Percentiles rank a stretch among this genome's conserved stretches.
Conservation (phyloP, 2,329 filamentous ascomycete genomes). For the Mycosphaerella arachidis region DNA sequence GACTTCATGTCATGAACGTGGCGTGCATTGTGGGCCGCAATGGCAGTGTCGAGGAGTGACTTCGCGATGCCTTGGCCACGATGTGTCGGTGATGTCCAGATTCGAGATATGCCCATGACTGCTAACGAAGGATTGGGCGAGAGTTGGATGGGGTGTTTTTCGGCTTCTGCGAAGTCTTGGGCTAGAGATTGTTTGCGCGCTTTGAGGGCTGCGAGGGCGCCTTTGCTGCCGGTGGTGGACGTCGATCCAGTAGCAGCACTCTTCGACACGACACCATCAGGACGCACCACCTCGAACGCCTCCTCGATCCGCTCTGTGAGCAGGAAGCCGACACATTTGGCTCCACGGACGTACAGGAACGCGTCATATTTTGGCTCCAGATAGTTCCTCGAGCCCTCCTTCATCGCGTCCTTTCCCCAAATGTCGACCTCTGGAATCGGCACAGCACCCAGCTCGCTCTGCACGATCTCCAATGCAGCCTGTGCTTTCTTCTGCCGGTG, state of each 20-base stretch:
- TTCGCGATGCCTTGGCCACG: conserved; percentile 56
- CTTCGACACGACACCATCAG: conserved; percentile 6
- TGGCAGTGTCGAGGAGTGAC: conserved; percentile 47
- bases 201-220: conserved; percentile 21
- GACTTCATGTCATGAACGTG: not conserved
- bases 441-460: conserved; percentile 58
- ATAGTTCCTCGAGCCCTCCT: conserved; percentile 14
- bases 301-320: conserved; percentile 58
- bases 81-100: conserved; percentile 59
- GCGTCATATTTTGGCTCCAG: conserved; percentile 51
- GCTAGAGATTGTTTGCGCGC: conserved; percentile 20
- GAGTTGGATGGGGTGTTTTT: conserved; percentile 21
- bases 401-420: conserved; percentile 46
- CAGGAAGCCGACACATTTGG: conserved; percentile 59
- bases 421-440: conserved; percentile 54
- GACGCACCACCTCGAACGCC: conserved; percentile 47
- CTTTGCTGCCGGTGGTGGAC: conserved; percentile 7
- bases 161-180: conserved; percentile 13
- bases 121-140: conserved; percentile 34
- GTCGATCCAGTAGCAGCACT: conserved; percentile 7
- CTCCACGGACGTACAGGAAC: conserved; percentile 58
- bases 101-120: conserved; percentile 59
- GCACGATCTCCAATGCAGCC: conserved; percentile 55
- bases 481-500: conserved; percentile 53
- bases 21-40: conserved; percentile 7